phyloP scores from a whole-genome alignment of 225 moss, liverwort and hornwort species.

The Bryoerythrophyllum caledonicum region DNA sequence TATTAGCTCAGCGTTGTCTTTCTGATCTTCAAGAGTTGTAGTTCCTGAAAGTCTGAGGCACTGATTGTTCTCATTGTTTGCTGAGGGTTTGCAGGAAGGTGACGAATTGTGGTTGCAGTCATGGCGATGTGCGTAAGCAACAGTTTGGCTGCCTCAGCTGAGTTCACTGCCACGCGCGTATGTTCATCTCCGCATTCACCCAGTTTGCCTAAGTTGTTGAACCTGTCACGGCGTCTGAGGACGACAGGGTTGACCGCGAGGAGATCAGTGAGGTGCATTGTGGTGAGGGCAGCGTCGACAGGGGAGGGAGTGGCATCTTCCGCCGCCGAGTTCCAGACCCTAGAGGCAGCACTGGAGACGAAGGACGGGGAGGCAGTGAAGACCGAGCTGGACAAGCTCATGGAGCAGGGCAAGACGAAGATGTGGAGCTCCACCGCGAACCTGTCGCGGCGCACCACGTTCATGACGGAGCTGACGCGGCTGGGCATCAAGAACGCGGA shows the following conservation, averaged over 20 bases:
- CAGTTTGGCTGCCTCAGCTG: conserved; percentile 11
- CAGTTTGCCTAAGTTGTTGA: conserved; percentile 19
- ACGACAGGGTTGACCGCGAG: conserved; percentile 9
- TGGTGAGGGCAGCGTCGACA: conserved; percentile 32
- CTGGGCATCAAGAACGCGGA: conserved; percentile 96
- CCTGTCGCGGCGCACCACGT: conserved; percentile 75
- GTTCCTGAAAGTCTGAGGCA: neutral
- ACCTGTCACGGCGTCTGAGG: neutral
- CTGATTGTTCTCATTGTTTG: neutral
- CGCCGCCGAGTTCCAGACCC: conserved; percentile 26
- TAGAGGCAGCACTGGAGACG: conserved; percentile 37
- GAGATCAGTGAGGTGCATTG: conserved; percentile 1
- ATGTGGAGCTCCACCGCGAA: conserved; percentile 72
- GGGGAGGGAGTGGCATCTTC: conserved; percentile 37
- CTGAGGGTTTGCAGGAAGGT: neutral
- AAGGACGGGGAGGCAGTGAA: conserved; percentile 81
- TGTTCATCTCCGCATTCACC: neutral
- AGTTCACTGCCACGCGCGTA: conserved; percentile 7
- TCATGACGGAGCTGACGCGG: conserved; percentile 87
- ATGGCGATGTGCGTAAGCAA: conserved; percentile 39
- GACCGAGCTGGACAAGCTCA: conserved; percentile 64
- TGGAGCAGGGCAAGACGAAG: conserved; percentile 57
- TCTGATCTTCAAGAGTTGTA: neutral
- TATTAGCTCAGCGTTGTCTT: neutral
- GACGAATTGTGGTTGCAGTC: neutral